A percentile compares a stretch with the other conserved stretches of the same genome.
Evolutionary conservation across 495 filamentous ascomycete genomes (phyloP).

Genomic region (Hypoxylon perforatum): DNA sequence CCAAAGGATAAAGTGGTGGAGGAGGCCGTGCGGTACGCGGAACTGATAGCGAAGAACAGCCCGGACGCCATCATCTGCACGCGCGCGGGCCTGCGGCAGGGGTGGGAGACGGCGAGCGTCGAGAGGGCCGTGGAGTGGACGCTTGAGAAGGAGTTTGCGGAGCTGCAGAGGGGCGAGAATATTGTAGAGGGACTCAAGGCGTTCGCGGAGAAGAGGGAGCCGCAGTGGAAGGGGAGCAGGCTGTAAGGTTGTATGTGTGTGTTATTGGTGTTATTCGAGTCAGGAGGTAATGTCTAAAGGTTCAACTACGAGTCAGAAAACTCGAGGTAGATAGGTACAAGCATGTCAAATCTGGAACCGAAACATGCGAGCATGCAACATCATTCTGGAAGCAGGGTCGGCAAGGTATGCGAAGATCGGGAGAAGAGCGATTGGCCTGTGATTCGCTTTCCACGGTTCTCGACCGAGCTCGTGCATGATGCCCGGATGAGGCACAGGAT

Average conservation of each 20-base stretch:
- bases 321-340: too few species aligned
- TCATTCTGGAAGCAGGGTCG: slow-evolving; percentile 10
- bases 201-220: slow-evolving; percentile 53
- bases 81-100: slow-evolving; percentile 72
- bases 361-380: slow-evolving; percentile 4
- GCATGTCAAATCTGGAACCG: slow-evolving; percentile 7
- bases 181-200: slow-evolving; percentile 51
- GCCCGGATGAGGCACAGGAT: slow-evolving; percentile 6
- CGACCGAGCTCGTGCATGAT: slow-evolving; percentile 1
- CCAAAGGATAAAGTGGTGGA: slow-evolving; percentile 57
- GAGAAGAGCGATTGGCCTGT: background rate
- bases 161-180: slow-evolving; percentile 53
- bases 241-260: slow-evolving; percentile 25
- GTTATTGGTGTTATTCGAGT: too few species aligned
- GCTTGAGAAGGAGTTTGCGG: slow-evolving; percentile 63
- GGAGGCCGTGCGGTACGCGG: slow-evolving; percentile 65
- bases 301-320: slow-evolving; percentile 11
- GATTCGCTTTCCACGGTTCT: background rate
- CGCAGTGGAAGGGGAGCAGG: slow-evolving; percentile 50
- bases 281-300: slow-evolving; percentile 1
- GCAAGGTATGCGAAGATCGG: background rate
- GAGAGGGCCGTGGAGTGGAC: slow-evolving; percentile 70
- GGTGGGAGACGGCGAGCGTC: slow-evolving; percentile 69
- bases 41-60: slow-evolving; percentile 68
- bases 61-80: slow-evolving; percentile 80